Evolutionary conservation across 2,329 filamentous ascomycete genomes (phyloP), one percentile per base, ranked within the genome.

Genomic region (Didymella pinodella): DNA sequence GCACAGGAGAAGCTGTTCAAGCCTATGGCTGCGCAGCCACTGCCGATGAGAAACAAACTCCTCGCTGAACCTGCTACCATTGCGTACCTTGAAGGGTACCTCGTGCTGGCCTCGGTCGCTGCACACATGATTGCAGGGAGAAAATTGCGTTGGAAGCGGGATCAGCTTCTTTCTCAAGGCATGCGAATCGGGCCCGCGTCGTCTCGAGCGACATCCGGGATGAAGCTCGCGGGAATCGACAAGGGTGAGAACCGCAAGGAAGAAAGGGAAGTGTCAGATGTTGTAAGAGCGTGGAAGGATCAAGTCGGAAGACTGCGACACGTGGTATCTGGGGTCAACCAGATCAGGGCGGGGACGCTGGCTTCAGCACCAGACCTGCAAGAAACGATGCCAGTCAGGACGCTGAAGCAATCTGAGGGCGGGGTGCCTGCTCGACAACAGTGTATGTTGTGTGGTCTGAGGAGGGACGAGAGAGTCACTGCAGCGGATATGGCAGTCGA

Each of bases 141-240:
- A 57, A 93, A 91, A 70, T 81, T 90, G 50, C 89, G 94, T 56
- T 98, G 94, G 94, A 94, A 96, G 74, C 86, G 94, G 53, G 94
- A 98, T 77, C 89, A 87, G 62, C 88, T 92, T 62, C 82, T 98
- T 12, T 86, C 91, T 1, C 92, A 97, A 76, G 89, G 89, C 71
- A 97, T 96, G 91, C 88, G 90, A 56, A 96, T 98, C 61, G 87
- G 87, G 0, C 86, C 86, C 20, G 91, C 92, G 0, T 87, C 88
- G 16, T 92, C 91, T 68, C 76, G 79, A 49, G 88, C 84, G 66
- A 78, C 79, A 31, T 90, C 84, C n/a, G 87, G 94, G 3, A 97
- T 98, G 94, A 98, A 97, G 78, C 85, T 98, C 20, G 86, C 90
- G 0, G 90, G 92, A 12, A 82, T 98, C 40, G 93, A 97, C 77